Evolutionary conservation across 1,284 basidiomycete genomes (phyloP), one percentile per base, ranked within the genome.

Genomic region (Cryptococcus sp.): DNA sequence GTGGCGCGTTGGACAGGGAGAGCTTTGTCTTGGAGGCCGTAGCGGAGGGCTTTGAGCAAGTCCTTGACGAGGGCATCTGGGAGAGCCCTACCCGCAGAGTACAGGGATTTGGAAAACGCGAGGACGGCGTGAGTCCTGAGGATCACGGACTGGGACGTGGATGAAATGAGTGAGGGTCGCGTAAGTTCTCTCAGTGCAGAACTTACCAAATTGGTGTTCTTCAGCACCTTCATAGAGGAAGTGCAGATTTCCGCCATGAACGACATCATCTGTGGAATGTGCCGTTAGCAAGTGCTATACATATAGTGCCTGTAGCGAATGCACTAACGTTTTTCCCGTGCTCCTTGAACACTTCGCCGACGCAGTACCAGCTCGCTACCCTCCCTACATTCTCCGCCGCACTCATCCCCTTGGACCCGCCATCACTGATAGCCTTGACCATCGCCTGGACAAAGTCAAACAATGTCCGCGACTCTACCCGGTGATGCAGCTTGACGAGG

Each of bases 361-460:
- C 82, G 59, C 86, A 87, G 64, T 88, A 91, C 70, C 77, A 79
- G 55, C 70, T 68, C 9, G 77, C 77, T 4, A 88, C 86, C 68
- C 86, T 86, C 61, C 78, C 70, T 0, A 83, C 77, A 73, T 75
- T 73, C 62, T 91, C 92, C 60, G 83, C 63, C 18, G 70, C 57
- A 44, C 66, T 77, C 73, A 76, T 76, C 33, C 64, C 62, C 64
- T 73, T 74, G 45, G 60, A 63, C 2, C 73, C 73, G 63, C 73
- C 74, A 60, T 77, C 74, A n/a, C 92, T 89, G 0, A 86, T 85
- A 12, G 87, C 82, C 77, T 86, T 90, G 54, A 93, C 75, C 53
- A 93, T 82, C 1, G 82, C 73, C 68, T 91, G 88, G n/a, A 95
- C 73, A 7, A 89, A 87, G 68, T 98, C 94, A 66, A 93, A 97